phyloP scores from a whole-genome alignment of 2,329 filamentous ascomycete genomes.

The Trichocomaceae sp. region DNA sequence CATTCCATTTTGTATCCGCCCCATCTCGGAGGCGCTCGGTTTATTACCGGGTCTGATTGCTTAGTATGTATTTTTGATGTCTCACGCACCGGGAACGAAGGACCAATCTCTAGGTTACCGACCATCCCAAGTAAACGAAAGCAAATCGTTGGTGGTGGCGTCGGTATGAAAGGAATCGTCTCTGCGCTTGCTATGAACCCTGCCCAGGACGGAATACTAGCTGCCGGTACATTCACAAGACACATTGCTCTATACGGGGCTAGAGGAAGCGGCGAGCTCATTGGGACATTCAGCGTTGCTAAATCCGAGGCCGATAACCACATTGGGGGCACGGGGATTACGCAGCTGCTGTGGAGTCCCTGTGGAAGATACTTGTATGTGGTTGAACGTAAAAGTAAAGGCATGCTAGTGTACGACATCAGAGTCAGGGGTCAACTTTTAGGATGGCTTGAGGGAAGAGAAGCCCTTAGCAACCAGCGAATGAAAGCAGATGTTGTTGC shows the following conservation, averaged over 20 bases:
- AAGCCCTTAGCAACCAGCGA: slow-evolving; percentile 48
- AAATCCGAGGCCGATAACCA: slow-evolving; percentile 32
- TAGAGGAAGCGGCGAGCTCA: slow-evolving; percentile 42
- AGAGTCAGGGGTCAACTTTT: slow-evolving; percentile 48
- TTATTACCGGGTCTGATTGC: slow-evolving; percentile 53
- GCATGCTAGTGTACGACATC: slow-evolving; percentile 54
- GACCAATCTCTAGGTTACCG: slow-evolving; percentile 40
- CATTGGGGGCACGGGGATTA: slow-evolving; percentile 49
- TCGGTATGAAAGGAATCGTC: slow-evolving; percentile 52
- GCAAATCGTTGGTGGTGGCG: slow-evolving; percentile 40
- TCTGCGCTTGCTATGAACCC: slow-evolving; percentile 45
- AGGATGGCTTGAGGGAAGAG: slow-evolving; percentile 43
- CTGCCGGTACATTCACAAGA: slow-evolving; percentile 53
- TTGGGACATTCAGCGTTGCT: slow-evolving; percentile 47
- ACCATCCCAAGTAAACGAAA: slow-evolving; percentile 47
- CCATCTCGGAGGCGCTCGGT: slow-evolving; percentile 41
- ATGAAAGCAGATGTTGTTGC: slow-evolving; percentile 48
- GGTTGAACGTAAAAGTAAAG: slow-evolving; percentile 51
- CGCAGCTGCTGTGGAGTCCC: slow-evolving; percentile 51
- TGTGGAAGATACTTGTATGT: slow-evolving; percentile 54
- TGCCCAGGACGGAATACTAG: slow-evolving; percentile 43
- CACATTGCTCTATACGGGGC: slow-evolving; percentile 51
- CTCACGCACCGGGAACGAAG: slow-evolving; percentile 38
- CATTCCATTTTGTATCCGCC: slow-evolving; percentile 49
- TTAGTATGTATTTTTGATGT: slow-evolving; percentile 53